A percentile compares a stretch with the other conserved stretches of the same genome.
These are phyloP conservation scores for Calonectria hawksworthii DNA, from an alignment of 2,329 filamentous ascomycete species.

Conservation along the genomic window DNA sequence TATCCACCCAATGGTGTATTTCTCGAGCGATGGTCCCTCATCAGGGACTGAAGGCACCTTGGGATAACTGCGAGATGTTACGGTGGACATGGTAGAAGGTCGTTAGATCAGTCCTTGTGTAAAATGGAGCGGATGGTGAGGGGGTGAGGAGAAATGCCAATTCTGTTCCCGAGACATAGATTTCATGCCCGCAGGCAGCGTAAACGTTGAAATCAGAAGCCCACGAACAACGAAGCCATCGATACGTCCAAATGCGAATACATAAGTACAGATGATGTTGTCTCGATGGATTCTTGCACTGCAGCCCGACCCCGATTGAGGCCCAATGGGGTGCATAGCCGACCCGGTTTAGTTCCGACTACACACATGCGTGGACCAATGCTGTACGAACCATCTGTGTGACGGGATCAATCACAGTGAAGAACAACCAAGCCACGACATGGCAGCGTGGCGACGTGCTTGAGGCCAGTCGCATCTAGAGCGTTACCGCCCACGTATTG, in stretches of 20 bases:
- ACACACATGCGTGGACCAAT: constrained; percentile 1
- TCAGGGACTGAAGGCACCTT: neutral
- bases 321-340: constrained; percentile 1
- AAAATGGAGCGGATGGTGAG: neutral
- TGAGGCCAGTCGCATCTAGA: neutral
- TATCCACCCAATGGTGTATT: neutral
- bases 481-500: neutral
- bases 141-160: neutral
- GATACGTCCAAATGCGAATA: neutral
- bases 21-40: neutral
- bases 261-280: neutral
- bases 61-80: neutral
- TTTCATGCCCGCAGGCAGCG: neutral
- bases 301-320: neutral
- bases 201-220: neutral
- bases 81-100: neutral
- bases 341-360: neutral
- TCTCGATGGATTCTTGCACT: neutral
- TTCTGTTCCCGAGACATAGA: neutral
- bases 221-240: neutral
- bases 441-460: neutral
- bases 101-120: neutral
- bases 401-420: neutral
- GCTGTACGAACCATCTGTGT: neutral
- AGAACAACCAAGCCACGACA: neutral